Conservation (phyloP, 805 yeast species). For the Sugiyamaella floridensis region DNA sequence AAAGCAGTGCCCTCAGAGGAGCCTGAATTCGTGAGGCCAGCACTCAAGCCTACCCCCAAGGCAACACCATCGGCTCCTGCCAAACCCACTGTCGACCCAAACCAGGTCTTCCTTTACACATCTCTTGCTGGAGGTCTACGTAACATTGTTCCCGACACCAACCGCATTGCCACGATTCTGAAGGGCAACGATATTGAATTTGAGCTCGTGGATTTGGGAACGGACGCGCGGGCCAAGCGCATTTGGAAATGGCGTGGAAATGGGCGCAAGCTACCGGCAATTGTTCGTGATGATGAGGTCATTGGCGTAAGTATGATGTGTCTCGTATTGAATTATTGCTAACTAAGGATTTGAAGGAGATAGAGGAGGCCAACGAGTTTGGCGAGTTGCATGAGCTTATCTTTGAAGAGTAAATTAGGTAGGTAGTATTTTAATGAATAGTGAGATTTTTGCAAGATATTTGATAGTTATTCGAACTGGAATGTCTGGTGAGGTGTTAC, state of each 20-base stretch:
- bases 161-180: constrained; percentile 64
- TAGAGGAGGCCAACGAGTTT: constrained; percentile 75
- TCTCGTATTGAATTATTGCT: not conserved
- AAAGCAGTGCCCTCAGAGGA: not conserved
- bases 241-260: constrained; percentile 66
- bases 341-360: constrained; percentile 58
- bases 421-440: not conserved
- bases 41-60: not conserved
- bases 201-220: constrained; percentile 71
- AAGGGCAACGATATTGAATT: constrained; percentile 65
- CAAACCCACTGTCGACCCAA: not conserved
- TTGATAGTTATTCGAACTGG: too few species aligned
- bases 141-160: constrained; percentile 67
- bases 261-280: constrained; percentile 76
- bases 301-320: constrained; percentile 42
- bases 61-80: not conserved
- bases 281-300: constrained; percentile 75
- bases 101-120: constrained; percentile 64
- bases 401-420: constrained; percentile 12
- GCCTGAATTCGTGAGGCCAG: constrained; percentile 1
- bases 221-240: constrained; percentile 77
- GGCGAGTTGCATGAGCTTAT: constrained; percentile 23
- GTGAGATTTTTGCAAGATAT: too few species aligned
- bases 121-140: constrained; percentile 82
- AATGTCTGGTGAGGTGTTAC: too few species aligned